A percentile compares a stretch with the other conserved stretches of the same genome.
These are phyloP conservation scores for Gynandropsis gynandra DNA, from an alignment of 345 rosid species.

Conservation along the genomic window DNA sequence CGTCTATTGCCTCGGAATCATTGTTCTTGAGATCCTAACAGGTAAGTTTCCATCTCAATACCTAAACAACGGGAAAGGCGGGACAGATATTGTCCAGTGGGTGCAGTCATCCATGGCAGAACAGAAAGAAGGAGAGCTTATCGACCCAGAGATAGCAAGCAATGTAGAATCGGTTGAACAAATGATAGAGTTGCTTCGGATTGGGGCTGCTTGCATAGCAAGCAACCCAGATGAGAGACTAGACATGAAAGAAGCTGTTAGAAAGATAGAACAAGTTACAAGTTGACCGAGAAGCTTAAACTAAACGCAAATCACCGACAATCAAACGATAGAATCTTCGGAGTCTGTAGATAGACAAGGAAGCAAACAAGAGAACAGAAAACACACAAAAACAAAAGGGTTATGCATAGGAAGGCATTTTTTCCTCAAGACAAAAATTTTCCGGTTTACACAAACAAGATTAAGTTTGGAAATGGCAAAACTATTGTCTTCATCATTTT, in stretches of 20 bases:
- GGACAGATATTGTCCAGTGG: slow-evolving; percentile 55
- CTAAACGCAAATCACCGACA: not conserved
- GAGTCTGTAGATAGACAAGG: slow-evolving; percentile 16
- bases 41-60: slow-evolving; percentile 76
- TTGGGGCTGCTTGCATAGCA: slow-evolving; percentile 57
- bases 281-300: slow-evolving; percentile 16
- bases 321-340: slow-evolving; percentile 12
- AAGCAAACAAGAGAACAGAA: not conserved
- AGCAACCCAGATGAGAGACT: slow-evolving; percentile 42
- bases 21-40: slow-evolving; percentile 68
- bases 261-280: slow-evolving; percentile 48
- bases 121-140: slow-evolving; percentile 37
- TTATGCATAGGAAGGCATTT: slow-evolving; percentile 1
- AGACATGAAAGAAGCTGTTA: slow-evolving; percentile 46
- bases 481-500: too few species aligned
- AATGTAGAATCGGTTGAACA: slow-evolving; percentile 25
- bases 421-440: not conserved
- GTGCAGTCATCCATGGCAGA: slow-evolving; percentile 37
- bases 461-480: not conserved
- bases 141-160: slow-evolving; percentile 61
- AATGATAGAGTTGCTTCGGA: slow-evolving; percentile 42
- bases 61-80: slow-evolving; percentile 46
- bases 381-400: slow-evolving; percentile 12
- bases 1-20: slow-evolving; percentile 66
- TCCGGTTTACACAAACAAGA: slow-evolving; percentile 5